A percentile compares a stretch with the other conserved stretches of the same genome.
phyloP scores from a whole-genome alignment of 2,329 filamentous ascomycete species.

The Colletotrichum orchidophilum region DNA sequence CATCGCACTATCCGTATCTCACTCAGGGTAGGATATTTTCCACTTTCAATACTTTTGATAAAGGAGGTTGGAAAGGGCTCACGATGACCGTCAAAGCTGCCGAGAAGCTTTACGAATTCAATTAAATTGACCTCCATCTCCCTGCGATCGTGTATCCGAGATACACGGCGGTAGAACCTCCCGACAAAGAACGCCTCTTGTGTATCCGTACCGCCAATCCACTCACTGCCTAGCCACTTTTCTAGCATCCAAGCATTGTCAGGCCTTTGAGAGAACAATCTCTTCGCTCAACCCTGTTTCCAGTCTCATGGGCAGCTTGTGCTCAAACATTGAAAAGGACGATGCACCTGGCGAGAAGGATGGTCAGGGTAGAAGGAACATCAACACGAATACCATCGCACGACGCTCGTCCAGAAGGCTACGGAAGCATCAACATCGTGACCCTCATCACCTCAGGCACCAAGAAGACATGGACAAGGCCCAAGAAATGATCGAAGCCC shows the following conservation, averaged over 20 bases:
- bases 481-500: conserved; percentile 29
- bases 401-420: conserved; percentile 25
- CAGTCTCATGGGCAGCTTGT: conserved; percentile 30
- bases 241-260: neutral
- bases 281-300: neutral
- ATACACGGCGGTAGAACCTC: neutral
- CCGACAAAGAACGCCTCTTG: neutral
- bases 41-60: neutral
- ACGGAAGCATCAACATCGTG: conserved; percentile 17
- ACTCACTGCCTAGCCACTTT: neutral
- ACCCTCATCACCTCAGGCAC: neutral
- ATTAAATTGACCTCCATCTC: neutral
- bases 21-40: neutral
- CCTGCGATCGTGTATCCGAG: neutral
- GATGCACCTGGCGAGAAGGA: conserved; percentile 32
- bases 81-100: neutral
- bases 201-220: neutral
- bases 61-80: neutral
- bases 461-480: conserved; percentile 22
- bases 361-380: conserved; percentile 30
- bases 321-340: conserved; percentile 35
- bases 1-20: neutral
- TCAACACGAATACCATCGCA: neutral
- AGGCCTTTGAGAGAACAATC: neutral
- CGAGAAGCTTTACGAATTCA: neutral